These are phyloP conservation scores for Gloeopeniophorella convolvens DNA, from an alignment of 768 basidiomycete species.

Conservation along the genomic window DNA sequence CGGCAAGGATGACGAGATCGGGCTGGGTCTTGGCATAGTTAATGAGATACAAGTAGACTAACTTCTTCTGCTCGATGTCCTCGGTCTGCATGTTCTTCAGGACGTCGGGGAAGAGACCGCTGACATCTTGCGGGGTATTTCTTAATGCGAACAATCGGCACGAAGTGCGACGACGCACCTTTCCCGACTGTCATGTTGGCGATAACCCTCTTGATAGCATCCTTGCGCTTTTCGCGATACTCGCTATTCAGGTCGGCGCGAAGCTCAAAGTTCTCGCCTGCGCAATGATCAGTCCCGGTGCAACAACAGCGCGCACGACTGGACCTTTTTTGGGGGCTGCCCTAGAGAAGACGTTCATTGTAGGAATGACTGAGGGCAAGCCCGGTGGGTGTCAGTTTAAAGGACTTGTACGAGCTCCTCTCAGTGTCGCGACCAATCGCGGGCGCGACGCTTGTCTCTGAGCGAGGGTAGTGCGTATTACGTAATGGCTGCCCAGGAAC, in stretches of 20 bases:
- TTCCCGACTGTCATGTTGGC: constrained; percentile 99
- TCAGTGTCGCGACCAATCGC: too few species aligned
- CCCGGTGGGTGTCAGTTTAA: too few species aligned
- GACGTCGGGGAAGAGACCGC: constrained; percentile 94
- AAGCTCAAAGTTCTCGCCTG: constrained; percentile 96
- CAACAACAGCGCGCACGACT: not conserved
- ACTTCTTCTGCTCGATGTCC: constrained; percentile 98
- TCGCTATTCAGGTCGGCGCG: constrained; percentile 95
- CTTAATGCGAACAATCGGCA: not conserved
- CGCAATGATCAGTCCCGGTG: constrained; percentile 9
- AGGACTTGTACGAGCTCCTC: not conserved
- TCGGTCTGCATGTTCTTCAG: constrained; percentile 99
- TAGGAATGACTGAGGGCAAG: too few species aligned
- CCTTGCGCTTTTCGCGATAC: constrained; percentile 91
- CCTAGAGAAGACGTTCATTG: constrained; percentile 20
- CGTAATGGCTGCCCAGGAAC: too few species aligned
- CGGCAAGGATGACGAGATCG: constrained; percentile 96
- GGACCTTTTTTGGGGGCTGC: constrained; percentile 25
- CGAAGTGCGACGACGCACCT: constrained; percentile 43
- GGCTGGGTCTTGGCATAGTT: constrained; percentile 99
- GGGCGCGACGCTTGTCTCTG: too few species aligned
- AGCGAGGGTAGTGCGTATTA: too few species aligned
- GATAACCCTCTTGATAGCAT: constrained; percentile 97
- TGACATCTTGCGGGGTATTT: constrained; percentile 55
- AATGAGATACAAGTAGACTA: constrained; percentile 99